Conservation (phyloP, 2,329 filamentous ascomycete genomes). For the Zelopaecilomyces penicillatus region DNA sequence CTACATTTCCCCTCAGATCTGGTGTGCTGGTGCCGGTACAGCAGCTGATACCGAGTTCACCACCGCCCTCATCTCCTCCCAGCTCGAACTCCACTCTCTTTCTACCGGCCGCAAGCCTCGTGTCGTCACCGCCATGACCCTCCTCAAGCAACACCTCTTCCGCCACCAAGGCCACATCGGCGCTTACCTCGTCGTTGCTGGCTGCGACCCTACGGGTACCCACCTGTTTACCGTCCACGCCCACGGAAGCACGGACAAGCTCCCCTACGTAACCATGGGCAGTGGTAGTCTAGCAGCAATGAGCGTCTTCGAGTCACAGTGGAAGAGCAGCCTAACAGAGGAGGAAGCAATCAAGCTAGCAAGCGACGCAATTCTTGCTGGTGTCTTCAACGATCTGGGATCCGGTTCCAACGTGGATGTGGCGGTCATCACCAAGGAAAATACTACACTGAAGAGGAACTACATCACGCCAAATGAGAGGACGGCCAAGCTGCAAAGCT, state of each 20-base stretch:
- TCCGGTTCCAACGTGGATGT: slow-evolving; percentile 97
- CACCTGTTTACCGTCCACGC: slow-evolving; percentile 98
- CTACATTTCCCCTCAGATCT: slow-evolving; percentile 97
- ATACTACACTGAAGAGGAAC: slow-evolving; percentile 88
- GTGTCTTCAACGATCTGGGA: slow-evolving; percentile 98
- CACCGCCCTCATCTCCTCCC: slow-evolving; percentile 94
- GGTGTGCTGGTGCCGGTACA: slow-evolving; percentile 96
- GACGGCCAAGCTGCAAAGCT: slow-evolving; percentile 84
- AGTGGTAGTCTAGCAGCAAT: slow-evolving; percentile 93
- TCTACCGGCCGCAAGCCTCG: slow-evolving; percentile 94
- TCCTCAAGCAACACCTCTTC: slow-evolving; percentile 99
- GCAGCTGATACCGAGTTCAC: slow-evolving; percentile 99
- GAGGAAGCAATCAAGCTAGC: slow-evolving; percentile 78
- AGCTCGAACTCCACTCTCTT: slow-evolving; percentile 93
- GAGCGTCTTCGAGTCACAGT: slow-evolving; percentile 95
- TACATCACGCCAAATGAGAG: slow-evolving; percentile 90
- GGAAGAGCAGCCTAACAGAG: slow-evolving; percentile 69
- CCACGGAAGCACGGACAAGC: slow-evolving; percentile 96
- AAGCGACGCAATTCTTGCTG: slow-evolving; percentile 82
- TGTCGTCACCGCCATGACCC: slow-evolving; percentile 98
- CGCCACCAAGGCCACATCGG: slow-evolving; percentile 96
- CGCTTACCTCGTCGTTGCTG: slow-evolving; percentile 93
- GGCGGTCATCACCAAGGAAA: slow-evolving; percentile 88
- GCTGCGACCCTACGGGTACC: slow-evolving; percentile 88
- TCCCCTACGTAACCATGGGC: slow-evolving; percentile 98